Evolutionary conservation across 176 grass and related monocot genomes (phyloP), one percentile per base, ranked within the genome.

Genomic region (Paspalum vaginatum): DNA sequence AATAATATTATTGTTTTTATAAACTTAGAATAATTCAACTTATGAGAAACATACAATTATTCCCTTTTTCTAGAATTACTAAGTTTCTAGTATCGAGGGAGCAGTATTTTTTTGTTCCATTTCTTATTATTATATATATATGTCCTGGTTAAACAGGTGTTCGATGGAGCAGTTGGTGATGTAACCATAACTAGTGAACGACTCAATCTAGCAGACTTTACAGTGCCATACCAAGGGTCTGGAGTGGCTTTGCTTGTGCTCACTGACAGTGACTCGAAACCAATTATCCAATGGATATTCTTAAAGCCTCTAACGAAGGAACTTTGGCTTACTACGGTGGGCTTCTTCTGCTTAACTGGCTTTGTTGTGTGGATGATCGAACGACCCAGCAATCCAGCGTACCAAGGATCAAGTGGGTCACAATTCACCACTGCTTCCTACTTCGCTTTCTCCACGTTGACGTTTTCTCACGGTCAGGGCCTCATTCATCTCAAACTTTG

Each of bases 301-400:
- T 69, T 95, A n/a, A 55, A 85, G 61, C 92, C 92, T 49, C 74
- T 91, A 11, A 91, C 84, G 10, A 25, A 4, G 12, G 53, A 75
- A 26, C 89, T 95, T 50, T 95, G 92, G 92, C 24, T 89, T 44
- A 78, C 70, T 14, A 91, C 53, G 43, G 53, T 95, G 32, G 63
- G 47, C 2, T 75, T 76, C 49, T 91, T 95, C 68, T 45, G 91
- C 9, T 84, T 91, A 73, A 91, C 89, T 2, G 87, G 81, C 39
- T 56, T 89, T 17, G 69, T 87, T 54, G 68, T 91, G 37, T 95
- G 87, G 92, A 44, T 85, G 46, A 95, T 95, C 14, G 89, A 95
- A 69, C 59, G 32, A 5, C 83, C 80, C 8, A 74, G 45, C 26
- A 94, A 91, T 63, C 4, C 40, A 8, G 84, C 70, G 18, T 91